Base-by-base conservation (phyloP, 805 yeast genomes). In the Myxozyma monticola region DNA sequence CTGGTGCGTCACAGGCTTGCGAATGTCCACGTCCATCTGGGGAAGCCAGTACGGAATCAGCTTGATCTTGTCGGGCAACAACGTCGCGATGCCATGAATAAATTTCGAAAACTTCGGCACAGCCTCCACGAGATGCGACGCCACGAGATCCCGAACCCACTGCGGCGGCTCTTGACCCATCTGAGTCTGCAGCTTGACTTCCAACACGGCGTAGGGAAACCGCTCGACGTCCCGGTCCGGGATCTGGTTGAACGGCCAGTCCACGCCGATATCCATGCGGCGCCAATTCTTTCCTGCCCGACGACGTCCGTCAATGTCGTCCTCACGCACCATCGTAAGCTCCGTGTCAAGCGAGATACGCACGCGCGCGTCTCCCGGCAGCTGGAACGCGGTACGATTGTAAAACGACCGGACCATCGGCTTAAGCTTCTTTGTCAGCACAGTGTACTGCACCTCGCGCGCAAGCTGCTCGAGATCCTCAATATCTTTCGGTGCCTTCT, bases 321-420 rank as follows among this genome's bases (percentile, higher is more conserved):
- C 99, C 70, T 93, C 99, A 68, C 99, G 83, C 36, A 91, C 89
- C 96, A 93, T 88, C n/a, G 95, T 76, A 60, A 93, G 78, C 71
- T 93, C 98, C 0, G 99, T 91, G 67, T 93, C 99, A 57, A 93
- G 81, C 38, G 99, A 93, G 59, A 95, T 93, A 76, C 99, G 89
- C 35, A 93, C 99, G 65, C 99, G 81, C 6, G 99, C 99, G 70
- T 93, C 99, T 51, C 99, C 99, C 4, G 99, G 99, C 50, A 93
- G 79, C 74, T 93, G 99, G 79, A 93, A 93, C 1, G 99, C 99
- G 31, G 99, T 93, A 76, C 99, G 85, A 71, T 90, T 89, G 72
- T 93, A 93, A 69, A 93, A 93, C 0, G 97, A 87, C 70, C 99
- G 81, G 72, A 88, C 86, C 37, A 89, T 96, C 0, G 99, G 99